phyloP scores from a whole-genome alignment of 176 grass and related monocot genomes.

The Poa pratensis region DNA sequence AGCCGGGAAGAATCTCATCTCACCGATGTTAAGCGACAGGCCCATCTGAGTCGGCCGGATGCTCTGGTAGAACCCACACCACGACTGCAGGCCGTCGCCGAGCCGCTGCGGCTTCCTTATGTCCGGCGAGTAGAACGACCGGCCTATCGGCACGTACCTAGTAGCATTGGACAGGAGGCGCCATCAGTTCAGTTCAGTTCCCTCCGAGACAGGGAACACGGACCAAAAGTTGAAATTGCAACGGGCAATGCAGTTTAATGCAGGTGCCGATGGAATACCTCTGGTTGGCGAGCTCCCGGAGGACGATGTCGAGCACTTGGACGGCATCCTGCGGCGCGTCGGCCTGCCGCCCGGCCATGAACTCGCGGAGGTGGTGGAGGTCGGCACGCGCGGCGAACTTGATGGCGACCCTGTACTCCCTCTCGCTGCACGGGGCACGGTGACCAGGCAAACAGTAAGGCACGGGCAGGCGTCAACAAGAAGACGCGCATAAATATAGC shows the following conservation, averaged over 20 bases:
- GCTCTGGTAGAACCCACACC: conserved; percentile 97
- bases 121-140: conserved; percentile 94
- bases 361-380: conserved; percentile 88
- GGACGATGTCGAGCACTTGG: conserved; percentile 95
- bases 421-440: conserved; percentile 58
- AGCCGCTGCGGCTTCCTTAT: conserved; percentile 88
- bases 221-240: neutral
- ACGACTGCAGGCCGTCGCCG: conserved; percentile 85
- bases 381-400: conserved; percentile 95
- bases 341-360: conserved; percentile 81
- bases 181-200: conserved; percentile 37
- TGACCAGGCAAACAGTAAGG: neutral
- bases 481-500: neutral
- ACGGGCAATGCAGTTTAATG: conserved; percentile 38
- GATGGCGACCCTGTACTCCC: conserved; percentile 85
- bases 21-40: conserved; percentile 88
- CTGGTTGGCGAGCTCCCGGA: conserved; percentile 87
- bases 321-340: conserved; percentile 90
- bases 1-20: conserved; percentile 30
- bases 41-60: conserved; percentile 93
- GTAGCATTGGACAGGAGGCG: conserved; percentile 1
- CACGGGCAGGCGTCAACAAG: neutral
- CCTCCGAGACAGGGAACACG: neutral
- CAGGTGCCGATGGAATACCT: conserved; percentile 51
- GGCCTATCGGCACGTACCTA: conserved; percentile 82